Evolutionary conservation across 495 filamentous ascomycete genomes (phyloP).

Genomic region (Aspergillus campestris): DNA sequence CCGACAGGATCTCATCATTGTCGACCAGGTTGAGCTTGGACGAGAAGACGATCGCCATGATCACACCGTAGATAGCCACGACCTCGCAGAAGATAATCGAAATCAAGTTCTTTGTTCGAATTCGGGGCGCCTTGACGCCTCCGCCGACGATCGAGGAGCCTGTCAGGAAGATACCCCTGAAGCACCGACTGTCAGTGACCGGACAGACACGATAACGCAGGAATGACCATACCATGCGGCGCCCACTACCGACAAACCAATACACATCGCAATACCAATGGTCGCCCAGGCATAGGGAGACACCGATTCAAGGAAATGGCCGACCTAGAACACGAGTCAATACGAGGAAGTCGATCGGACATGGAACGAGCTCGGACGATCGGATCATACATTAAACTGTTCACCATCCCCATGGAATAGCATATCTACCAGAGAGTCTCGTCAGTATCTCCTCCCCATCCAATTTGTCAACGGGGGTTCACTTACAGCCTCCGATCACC

Average conservation of each 20-base stretch:
- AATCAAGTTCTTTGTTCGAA: conserved; percentile 98
- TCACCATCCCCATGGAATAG: conserved; percentile 95
- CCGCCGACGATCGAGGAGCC: conserved; percentile 97
- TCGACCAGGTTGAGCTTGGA: conserved; percentile 60
- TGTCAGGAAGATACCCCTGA: conserved; percentile 96
- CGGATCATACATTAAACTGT: conserved; percentile 75
- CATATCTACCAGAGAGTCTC: conserved; percentile 64
- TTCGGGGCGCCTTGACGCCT: conserved; percentile 90
- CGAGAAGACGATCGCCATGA: conserved; percentile 98
- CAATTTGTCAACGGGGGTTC: conserved; percentile 6
- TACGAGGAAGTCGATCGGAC: not conserved
- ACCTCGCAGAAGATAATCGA: conserved; percentile 99
- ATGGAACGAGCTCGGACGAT: not conserved
- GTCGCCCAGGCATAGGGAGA: conserved; percentile 92
- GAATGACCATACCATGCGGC: conserved; percentile 78
- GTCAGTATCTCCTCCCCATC: conserved; percentile 17
- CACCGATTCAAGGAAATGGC: conserved; percentile 85
- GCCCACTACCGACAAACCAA: conserved; percentile 89
- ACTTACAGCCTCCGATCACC: conserved; percentile 84
- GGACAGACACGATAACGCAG: not conserved
- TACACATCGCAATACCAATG: conserved; percentile 87
- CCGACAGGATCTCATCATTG: conserved; percentile 47
- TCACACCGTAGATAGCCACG: conserved; percentile 98
- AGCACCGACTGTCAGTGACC: conserved; percentile 20
- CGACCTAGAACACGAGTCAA: conserved; percentile 50